A percentile compares a stretch with the other conserved stretches of the same genome.
Evolutionary conservation across 2,329 filamentous ascomycete genomes (phyloP).

Genomic region (Chaetomiaceae sp.): DNA sequence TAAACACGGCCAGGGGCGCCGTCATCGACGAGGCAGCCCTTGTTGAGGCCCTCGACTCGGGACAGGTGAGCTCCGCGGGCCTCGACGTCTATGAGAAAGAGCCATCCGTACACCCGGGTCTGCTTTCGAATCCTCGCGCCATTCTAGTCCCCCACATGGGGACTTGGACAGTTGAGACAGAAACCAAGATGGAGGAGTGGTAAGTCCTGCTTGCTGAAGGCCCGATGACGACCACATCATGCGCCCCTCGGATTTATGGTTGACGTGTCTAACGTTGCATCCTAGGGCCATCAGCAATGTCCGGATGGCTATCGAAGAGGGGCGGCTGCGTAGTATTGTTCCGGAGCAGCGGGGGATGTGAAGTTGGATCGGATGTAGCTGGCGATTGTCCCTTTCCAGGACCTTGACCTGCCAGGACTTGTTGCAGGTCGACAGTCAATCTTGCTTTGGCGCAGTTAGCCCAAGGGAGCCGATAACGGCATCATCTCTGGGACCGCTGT

Average conservation of each 20-base stretch:
- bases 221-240: too few relatives aligned
- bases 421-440: too few relatives aligned
- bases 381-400: too few relatives aligned
- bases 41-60: constrained; percentile 64
- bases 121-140: constrained; percentile 65
- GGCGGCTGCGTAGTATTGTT: constrained; percentile 63
- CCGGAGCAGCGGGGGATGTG: constrained; percentile 55
- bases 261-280: not conserved
- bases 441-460: too few relatives aligned
- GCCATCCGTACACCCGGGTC: constrained; percentile 67
- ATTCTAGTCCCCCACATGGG: constrained; percentile 82
- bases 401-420: too few relatives aligned
- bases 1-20: constrained; percentile 79
- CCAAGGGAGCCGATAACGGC: too few relatives aligned
- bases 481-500: too few relatives aligned
- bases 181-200: constrained; percentile 67
- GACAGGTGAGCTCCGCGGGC: constrained; percentile 65
- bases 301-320: constrained; percentile 54
- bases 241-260: too few relatives aligned
- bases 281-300: constrained; percentile 62
- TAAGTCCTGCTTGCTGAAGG: not conserved
- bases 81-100: constrained; percentile 83
- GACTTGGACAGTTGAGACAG: constrained; percentile 68
- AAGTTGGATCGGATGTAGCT: not conserved
- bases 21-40: constrained; percentile 79